A percentile compares a stretch with the other conserved stretches of the same genome.
phyloP scores from a whole-genome alignment of 1,284 basidiomycete species.

The Trichosporon coremiiforme region DNA sequence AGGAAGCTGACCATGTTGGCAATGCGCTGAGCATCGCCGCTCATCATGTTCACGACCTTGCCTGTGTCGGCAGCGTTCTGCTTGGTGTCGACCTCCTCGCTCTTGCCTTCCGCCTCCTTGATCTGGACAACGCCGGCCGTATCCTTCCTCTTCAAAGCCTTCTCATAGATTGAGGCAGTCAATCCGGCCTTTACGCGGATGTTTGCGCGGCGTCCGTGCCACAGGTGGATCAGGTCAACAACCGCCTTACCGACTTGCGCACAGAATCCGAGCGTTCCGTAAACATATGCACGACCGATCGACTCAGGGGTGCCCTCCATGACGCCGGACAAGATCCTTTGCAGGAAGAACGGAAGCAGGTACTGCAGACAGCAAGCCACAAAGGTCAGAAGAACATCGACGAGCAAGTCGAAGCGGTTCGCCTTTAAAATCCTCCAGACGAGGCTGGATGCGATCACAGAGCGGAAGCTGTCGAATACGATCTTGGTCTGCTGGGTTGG shows the following conservation, averaged over 20 bases:
- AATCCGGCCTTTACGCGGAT: constrained; percentile 72
- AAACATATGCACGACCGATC: constrained; percentile 64
- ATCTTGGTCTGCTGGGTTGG: constrained; percentile 69
- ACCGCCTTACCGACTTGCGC: constrained; percentile 66
- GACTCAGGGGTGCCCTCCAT: constrained; percentile 25
- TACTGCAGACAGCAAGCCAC: constrained; percentile 71
- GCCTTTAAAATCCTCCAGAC: constrained; percentile 66
- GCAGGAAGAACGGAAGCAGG: constrained; percentile 54
- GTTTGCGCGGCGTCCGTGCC: constrained; percentile 71
- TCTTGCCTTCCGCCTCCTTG: constrained; percentile 56
- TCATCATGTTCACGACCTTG: constrained; percentile 60
- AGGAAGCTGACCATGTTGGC: constrained; percentile 44
- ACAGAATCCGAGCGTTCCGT: constrained; percentile 67
- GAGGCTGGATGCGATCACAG: constrained; percentile 58
- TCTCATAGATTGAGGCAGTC: constrained; percentile 81
- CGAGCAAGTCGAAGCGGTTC: constrained; percentile 70
- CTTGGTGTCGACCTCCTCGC: constrained; percentile 39
- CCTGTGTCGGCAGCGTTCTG: constrained; percentile 56
- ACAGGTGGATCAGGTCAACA: constrained; percentile 74
- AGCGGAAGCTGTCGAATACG: constrained; percentile 63
- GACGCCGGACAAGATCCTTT: constrained; percentile 52
- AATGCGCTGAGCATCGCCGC: constrained; percentile 48
- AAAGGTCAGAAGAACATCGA: constrained; percentile 69
- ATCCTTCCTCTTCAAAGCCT: constrained; percentile 81
- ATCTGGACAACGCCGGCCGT: constrained; percentile 71